Conservation (phyloP, 305 asterid genomes). For the Coffea humblotiana region DNA sequence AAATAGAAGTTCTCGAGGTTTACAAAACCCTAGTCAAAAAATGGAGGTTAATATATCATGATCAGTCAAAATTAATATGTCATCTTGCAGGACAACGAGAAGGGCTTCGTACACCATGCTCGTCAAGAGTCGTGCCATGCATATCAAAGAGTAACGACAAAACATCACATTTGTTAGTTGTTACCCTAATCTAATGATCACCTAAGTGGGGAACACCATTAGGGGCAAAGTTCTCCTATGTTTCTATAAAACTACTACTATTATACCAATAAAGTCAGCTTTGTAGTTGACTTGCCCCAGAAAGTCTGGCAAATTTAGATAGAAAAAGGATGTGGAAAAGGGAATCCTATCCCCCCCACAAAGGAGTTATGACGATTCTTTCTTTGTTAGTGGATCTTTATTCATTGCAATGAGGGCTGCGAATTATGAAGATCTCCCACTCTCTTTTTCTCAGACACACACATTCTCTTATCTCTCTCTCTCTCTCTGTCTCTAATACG, state of each 20-base stretch:
- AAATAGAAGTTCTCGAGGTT: not conserved
- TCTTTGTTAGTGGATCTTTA: slow-evolving; percentile 24
- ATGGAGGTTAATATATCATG: not conserved
- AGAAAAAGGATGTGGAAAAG: slow-evolving; percentile 41
- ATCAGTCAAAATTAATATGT: slow-evolving; percentile 14
- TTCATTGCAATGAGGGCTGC: slow-evolving; percentile 1
- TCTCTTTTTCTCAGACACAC: not conserved
- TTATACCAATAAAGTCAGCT: slow-evolving; percentile 31
- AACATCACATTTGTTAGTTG: slow-evolving; percentile 20
- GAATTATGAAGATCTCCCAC: too few species aligned
- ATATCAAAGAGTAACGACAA: slow-evolving; percentile 7
- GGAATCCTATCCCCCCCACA: slow-evolving; percentile 57
- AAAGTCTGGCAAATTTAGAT: slow-evolving; percentile 58
- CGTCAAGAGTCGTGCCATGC: not conserved
- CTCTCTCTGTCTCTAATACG: slow-evolving; percentile 13
- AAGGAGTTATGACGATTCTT: slow-evolving; percentile 38
- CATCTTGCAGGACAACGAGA: slow-evolving; percentile 7
- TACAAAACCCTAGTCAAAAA: not conserved
- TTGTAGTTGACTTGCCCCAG: slow-evolving; percentile 79
- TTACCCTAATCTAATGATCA: slow-evolving; percentile 32
- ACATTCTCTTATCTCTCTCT: slow-evolving; percentile 4
- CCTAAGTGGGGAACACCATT: slow-evolving; percentile 44
- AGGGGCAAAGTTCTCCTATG: slow-evolving; percentile 16
- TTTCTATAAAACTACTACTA: slow-evolving; percentile 14
- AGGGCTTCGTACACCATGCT: not conserved